These are phyloP conservation scores for Ceratobasidium sp. DNA, from an alignment of 1,284 basidiomycete genomes.

Conservation along the genomic window DNA sequence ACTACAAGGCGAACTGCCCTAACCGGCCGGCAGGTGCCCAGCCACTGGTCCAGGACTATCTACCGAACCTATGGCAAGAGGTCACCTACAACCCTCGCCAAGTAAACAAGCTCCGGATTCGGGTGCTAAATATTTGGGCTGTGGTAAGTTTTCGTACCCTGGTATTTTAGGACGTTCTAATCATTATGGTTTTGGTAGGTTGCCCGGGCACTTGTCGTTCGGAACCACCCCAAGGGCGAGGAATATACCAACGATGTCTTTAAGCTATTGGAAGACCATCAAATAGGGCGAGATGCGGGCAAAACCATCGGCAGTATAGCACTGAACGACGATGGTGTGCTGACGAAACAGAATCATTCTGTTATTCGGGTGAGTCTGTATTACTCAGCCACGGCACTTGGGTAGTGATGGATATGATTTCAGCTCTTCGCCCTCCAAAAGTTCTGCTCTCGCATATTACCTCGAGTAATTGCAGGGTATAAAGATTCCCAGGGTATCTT, in stretches of 20 bases:
- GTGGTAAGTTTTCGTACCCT: slow-evolving; percentile 64
- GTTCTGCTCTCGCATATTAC: slow-evolving; percentile 79
- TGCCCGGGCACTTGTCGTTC: slow-evolving; percentile 79
- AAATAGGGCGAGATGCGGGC: slow-evolving; percentile 74
- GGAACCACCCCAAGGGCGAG: slow-evolving; percentile 70
- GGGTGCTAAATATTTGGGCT: slow-evolving; percentile 71
- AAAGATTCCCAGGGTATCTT: slow-evolving; percentile 51
- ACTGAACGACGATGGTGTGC: slow-evolving; percentile 64
- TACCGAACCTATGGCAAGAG: slow-evolving; percentile 47
- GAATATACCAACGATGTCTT: slow-evolving; percentile 73
- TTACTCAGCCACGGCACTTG: not conserved
- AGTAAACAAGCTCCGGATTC: slow-evolving; percentile 45
- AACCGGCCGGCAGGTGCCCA: not conserved
- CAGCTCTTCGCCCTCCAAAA: slow-evolving; percentile 89
- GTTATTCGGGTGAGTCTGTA: slow-evolving; percentile 70
- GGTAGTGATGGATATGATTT: not conserved
- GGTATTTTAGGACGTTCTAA: slow-evolving; percentile 48
- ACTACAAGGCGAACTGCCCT: not conserved
- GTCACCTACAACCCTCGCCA: slow-evolving; percentile 41
- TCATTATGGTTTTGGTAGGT: slow-evolving; percentile 61
- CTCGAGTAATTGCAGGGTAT: slow-evolving; percentile 74
- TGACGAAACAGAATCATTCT: slow-evolving; percentile 81
- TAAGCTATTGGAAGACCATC: slow-evolving; percentile 70
- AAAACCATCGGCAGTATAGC: slow-evolving; percentile 74
- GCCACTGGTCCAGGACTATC: slow-evolving; percentile 51